A percentile compares a stretch with the other conserved stretches of the same genome.
Conservation (phyloP, 2,329 filamentous ascomycete genomes). For the Alternaria sp. region DNA sequence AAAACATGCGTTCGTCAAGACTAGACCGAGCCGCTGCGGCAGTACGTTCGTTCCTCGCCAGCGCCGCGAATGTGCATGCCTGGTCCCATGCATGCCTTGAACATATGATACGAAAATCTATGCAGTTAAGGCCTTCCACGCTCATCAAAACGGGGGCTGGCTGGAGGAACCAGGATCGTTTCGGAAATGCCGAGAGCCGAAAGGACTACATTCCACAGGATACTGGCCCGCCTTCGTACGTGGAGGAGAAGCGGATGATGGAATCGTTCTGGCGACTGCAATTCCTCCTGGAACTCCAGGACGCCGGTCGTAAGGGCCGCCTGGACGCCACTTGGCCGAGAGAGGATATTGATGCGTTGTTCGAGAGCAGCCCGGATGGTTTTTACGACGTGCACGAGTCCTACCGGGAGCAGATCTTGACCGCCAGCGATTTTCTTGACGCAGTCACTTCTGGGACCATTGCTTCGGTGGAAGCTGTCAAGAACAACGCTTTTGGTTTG, state of each 20-base stretch:
- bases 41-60: conserved; percentile 7
- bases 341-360: neutral
- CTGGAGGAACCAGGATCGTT: neutral
- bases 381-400: neutral
- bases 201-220: conserved; percentile 12
- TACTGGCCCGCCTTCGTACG: conserved; percentile 10
- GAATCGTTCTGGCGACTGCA: conserved; percentile 11
- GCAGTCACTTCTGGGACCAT: conserved; percentile 2
- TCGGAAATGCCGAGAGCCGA: conserved; percentile 10
- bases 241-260: conserved; percentile 15
- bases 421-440: neutral
- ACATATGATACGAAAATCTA: conserved; percentile 13
- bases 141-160: neutral
- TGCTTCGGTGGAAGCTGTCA: neutral
- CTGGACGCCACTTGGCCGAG: neutral
- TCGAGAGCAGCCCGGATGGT: neutral
- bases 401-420: neutral
- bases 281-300: conserved; percentile 11
- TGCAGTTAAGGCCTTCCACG: conserved; percentile 9
- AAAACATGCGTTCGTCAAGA: neutral
- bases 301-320: neutral
- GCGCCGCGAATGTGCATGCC: conserved; percentile 3
- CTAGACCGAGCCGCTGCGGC: neutral
- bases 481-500: neutral
- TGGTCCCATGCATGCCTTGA: conserved; percentile 15